Conservation (phyloP, 495 filamentous ascomycete genomes). For the Melanomma pulvis-pyrius region DNA sequence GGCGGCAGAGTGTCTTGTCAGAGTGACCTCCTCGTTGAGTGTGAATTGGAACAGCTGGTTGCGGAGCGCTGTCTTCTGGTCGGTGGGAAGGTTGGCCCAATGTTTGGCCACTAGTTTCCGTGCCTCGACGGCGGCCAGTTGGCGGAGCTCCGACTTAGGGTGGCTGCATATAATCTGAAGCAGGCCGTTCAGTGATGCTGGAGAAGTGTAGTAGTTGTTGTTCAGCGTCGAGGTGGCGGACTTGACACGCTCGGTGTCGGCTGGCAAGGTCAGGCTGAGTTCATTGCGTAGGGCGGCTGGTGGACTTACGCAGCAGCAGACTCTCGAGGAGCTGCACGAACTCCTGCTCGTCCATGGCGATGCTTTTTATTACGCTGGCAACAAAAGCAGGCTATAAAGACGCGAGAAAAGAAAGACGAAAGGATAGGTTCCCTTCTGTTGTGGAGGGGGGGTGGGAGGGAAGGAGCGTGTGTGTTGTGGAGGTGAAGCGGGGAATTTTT, state of each 20-base stretch:
- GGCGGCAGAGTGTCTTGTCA: slow-evolving; percentile 83
- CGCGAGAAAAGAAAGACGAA: background rate
- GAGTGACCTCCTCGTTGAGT: slow-evolving; percentile 69
- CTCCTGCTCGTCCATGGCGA: slow-evolving; percentile 51
- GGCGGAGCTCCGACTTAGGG: slow-evolving; percentile 70
- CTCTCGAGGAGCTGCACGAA: slow-evolving; percentile 52
- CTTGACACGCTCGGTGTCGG: slow-evolving; percentile 81
- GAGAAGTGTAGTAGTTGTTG: slow-evolving; percentile 86
- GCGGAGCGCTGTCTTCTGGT: slow-evolving; percentile 75
- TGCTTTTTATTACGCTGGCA: background rate
- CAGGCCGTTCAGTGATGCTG: slow-evolving; percentile 77
- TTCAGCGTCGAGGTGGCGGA: slow-evolving; percentile 85
- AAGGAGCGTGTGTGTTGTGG: slow-evolving; percentile 5
- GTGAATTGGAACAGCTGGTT: slow-evolving; percentile 80
- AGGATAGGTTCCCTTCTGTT: background rate
- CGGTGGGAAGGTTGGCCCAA: slow-evolving; percentile 66
- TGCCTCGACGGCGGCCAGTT: slow-evolving; percentile 87
- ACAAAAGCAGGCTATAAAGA: slow-evolving; percentile 3
- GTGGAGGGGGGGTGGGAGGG: background rate
- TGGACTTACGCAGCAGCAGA: slow-evolving; percentile 49
- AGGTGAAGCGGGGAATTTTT: slow-evolving; percentile 10
- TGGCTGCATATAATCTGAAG: slow-evolving; percentile 82
- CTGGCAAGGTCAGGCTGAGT: slow-evolving; percentile 46
- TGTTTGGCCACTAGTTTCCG: slow-evolving; percentile 81
- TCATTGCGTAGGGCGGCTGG: slow-evolving; percentile 10